Evolutionary conservation across 164 flowering plant species (phyloP).

Genomic region (Vitis rotundifolia): DNA sequence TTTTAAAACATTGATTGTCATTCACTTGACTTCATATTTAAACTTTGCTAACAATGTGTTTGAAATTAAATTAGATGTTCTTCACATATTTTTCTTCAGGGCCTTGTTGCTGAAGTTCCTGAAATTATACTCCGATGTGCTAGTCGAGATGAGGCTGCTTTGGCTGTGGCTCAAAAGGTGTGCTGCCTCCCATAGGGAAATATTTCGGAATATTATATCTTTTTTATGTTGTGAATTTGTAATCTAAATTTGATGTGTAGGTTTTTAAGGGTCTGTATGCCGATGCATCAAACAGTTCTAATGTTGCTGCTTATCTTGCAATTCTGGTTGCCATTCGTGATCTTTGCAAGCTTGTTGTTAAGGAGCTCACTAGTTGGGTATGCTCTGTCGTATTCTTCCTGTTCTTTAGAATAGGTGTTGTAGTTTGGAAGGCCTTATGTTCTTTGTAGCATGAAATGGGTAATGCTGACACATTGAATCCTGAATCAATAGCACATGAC

Average conservation of each 20-base stretch:
- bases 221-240: neutral
- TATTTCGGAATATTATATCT: neutral
- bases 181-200: constrained; percentile 8
- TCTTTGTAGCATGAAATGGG: neutral
- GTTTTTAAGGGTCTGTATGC: constrained; percentile 86
- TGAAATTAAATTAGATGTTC: neutral
- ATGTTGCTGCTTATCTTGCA: constrained; percentile 74
- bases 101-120: constrained; percentile 78
- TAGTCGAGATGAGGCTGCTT: constrained; percentile 94
- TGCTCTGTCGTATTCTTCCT: constrained; percentile 12
- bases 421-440: neutral
- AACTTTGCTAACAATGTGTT: neutral
- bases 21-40: too few species aligned
- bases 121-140: constrained; percentile 80
- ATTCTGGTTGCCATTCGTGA: constrained; percentile 87
- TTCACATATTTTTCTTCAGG: constrained; percentile 36
- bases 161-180: constrained; percentile 97
- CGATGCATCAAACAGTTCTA: constrained; percentile 59
- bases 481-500: too few species aligned
- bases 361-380: constrained; percentile 98
- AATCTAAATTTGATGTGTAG: constrained; percentile 36
- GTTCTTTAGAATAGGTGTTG: neutral
- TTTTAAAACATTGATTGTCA: too few species aligned
- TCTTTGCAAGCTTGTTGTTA: constrained; percentile 94
- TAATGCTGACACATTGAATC: neutral